Conservation (phyloP, 2,329 filamentous ascomycete genomes). For the Pseudogymnoascus sp. region DNA sequence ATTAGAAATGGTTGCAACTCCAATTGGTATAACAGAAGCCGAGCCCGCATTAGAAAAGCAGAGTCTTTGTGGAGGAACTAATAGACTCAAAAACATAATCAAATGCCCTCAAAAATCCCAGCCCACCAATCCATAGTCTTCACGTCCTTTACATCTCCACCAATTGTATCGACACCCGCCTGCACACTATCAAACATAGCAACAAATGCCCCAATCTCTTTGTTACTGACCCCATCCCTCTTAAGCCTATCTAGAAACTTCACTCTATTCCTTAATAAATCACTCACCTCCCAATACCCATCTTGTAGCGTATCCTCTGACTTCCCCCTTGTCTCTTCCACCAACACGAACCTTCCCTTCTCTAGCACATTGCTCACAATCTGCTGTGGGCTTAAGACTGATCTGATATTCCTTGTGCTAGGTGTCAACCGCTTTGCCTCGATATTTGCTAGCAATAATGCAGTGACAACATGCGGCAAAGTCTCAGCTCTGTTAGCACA, state of each 20-base stretch:
- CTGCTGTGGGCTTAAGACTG: constrained; percentile 34
- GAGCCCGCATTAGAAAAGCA: no score
- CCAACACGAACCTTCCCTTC: constrained; percentile 32
- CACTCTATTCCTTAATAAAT: constrained; percentile 23
- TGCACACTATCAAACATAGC: constrained; percentile 20
- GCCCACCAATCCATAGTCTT: constrained; percentile 39
- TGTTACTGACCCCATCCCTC: constrained; percentile 22
- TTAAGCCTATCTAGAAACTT: constrained; percentile 30
- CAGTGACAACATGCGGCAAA: constrained; percentile 44
- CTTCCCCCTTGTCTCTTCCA: constrained; percentile 31
- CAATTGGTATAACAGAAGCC: no score
- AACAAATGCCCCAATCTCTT: constrained; percentile 25
- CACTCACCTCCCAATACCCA: constrained; percentile 39
- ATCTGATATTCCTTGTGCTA: constrained; percentile 40
- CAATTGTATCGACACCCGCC: constrained; percentile 12
- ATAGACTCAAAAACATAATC: not conserved
- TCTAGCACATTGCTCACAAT: constrained; percentile 32
- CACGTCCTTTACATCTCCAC: constrained; percentile 25
- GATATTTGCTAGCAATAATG: constrained; percentile 36
- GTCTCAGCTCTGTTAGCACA: constrained; percentile 32
- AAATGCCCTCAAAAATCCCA: constrained; percentile 14
- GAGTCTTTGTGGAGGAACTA: not conserved
- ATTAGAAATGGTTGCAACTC: no score
- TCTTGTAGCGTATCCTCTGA: constrained; percentile 35
- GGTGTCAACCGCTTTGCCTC: constrained; percentile 35